phyloP scores from a whole-genome alignment of 2,329 filamentous ascomycete genomes.

The Monilinia fructicola region DNA sequence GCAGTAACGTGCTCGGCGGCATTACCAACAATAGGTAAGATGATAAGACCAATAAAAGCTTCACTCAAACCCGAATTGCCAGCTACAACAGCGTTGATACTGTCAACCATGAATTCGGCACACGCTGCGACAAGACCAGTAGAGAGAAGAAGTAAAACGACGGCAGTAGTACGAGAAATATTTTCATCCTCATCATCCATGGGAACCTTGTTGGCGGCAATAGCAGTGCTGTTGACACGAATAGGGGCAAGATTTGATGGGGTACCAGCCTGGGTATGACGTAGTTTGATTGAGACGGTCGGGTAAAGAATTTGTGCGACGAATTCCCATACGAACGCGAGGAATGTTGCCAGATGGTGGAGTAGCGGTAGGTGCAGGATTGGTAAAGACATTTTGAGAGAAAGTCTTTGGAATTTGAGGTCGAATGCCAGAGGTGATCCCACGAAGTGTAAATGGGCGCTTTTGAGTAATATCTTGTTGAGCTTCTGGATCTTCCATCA shows the following conservation, averaged over 20 bases:
- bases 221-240: constrained; percentile 33
- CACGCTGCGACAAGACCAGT: constrained; percentile 67
- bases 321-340: constrained; percentile 62
- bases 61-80: constrained; percentile 56
- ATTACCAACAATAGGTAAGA: constrained; percentile 71
- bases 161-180: constrained; percentile 55
- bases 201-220: constrained; percentile 31
- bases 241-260: constrained; percentile 27
- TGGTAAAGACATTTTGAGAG: constrained; percentile 68
- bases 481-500: constrained; percentile 39
- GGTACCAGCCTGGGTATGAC: constrained; percentile 17
- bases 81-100: constrained; percentile 62
- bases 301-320: constrained; percentile 72
- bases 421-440: constrained; percentile 54
- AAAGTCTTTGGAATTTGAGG: constrained; percentile 64
- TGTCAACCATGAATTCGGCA: constrained; percentile 68
- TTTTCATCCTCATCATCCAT: constrained; percentile 46
- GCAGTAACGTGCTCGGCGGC: constrained; percentile 73
- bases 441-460: constrained; percentile 57
- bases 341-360: constrained; percentile 49
- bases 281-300: constrained; percentile 57
- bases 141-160: constrained; percentile 62
- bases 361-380: constrained; percentile 38
- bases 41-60: constrained; percentile 69
- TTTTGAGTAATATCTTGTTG: constrained; percentile 30